Conservation (phyloP, 371 early-diverging fungal species). For the Batrachochytrium dendrobatidis region DNA sequence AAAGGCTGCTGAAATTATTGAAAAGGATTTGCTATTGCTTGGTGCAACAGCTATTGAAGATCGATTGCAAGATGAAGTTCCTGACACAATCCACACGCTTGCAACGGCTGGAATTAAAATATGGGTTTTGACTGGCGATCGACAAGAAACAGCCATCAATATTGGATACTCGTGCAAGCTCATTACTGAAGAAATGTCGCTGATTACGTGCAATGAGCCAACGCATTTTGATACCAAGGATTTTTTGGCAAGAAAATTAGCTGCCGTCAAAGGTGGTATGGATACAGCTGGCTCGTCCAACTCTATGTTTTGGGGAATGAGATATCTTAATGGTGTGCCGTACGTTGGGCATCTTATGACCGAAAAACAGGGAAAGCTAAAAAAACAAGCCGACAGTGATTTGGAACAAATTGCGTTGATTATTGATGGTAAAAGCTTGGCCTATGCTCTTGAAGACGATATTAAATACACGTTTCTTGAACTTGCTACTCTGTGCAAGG, state of each 20-base stretch:
- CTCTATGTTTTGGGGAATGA: background rate
- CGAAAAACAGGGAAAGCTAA: background rate
- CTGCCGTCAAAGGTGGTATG: slow-evolving; percentile 29
- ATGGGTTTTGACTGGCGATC: slow-evolving; percentile 97
- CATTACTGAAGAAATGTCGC: slow-evolving; percentile 53
- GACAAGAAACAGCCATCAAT: slow-evolving; percentile 96
- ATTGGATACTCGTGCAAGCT: slow-evolving; percentile 87
- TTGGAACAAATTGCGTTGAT: slow-evolving; percentile 51
- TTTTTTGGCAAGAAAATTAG: slow-evolving; percentile 43
- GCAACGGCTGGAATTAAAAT: slow-evolving; percentile 79
- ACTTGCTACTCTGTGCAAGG: slow-evolving; percentile 59
- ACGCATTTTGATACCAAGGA: slow-evolving; percentile 52
- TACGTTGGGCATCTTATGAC: background rate
- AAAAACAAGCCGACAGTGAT: background rate
- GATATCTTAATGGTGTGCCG: background rate
- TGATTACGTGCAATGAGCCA: slow-evolving; percentile 56
- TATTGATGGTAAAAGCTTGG: slow-evolving; percentile 72
- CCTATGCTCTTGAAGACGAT: slow-evolving; percentile 49
- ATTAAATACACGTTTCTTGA: slow-evolving; percentile 53
- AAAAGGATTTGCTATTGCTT: slow-evolving; percentile 79
- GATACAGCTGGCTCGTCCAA: background rate
- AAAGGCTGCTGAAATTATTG: slow-evolving; percentile 75
- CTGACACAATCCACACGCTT: slow-evolving; percentile 92
- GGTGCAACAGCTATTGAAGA: slow-evolving; percentile 99
- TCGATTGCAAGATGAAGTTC: slow-evolving; percentile 95